These are phyloP conservation scores for Cyclostephanos invisitatus DNA, from an alignment of 108 stramenopile species.

Conservation along the genomic window DNA sequence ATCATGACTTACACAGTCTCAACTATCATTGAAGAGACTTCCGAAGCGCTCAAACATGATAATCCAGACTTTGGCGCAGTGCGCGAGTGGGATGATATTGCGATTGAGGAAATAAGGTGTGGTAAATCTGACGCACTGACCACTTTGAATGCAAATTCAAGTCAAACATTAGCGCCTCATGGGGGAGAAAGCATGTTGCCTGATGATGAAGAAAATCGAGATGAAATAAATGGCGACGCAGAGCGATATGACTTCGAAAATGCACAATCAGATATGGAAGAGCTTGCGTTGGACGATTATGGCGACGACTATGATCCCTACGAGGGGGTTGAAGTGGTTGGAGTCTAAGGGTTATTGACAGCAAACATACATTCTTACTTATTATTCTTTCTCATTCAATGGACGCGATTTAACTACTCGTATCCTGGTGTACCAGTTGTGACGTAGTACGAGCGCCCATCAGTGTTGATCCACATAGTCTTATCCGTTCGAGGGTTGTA, in stretches of 20 bases:
- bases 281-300: not conserved
- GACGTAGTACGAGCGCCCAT: slow-evolving; percentile 54
- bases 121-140: slow-evolving; percentile 50
- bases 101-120: slow-evolving; percentile 46
- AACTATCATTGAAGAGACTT: slow-evolving; percentile 58
- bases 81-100: slow-evolving; percentile 52
- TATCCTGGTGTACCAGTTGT: slow-evolving; percentile 30
- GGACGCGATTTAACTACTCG: slow-evolving; percentile 1
- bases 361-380: not conserved
- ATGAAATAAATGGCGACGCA: not conserved
- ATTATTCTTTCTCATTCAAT: not conserved
- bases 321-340: not conserved
- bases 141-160: slow-evolving; percentile 15
- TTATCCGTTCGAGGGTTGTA: slow-evolving; percentile 61
- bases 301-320: slow-evolving; percentile 7
- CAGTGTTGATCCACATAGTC: slow-evolving; percentile 78
- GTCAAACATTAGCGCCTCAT: slow-evolving; percentile 18
- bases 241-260: not conserved
- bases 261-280: not conserved
- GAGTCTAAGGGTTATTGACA: not conserved
- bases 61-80: slow-evolving; percentile 5
- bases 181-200: slow-evolving; percentile 5
- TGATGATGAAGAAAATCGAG: not conserved
- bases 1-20: slow-evolving; percentile 60
- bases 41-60: slow-evolving; percentile 8